A percentile compares a stretch with the other conserved stretches of the same genome.
phyloP scores from a whole-genome alignment of 805 yeast genomes.

The Komagataella pastoris region DNA sequence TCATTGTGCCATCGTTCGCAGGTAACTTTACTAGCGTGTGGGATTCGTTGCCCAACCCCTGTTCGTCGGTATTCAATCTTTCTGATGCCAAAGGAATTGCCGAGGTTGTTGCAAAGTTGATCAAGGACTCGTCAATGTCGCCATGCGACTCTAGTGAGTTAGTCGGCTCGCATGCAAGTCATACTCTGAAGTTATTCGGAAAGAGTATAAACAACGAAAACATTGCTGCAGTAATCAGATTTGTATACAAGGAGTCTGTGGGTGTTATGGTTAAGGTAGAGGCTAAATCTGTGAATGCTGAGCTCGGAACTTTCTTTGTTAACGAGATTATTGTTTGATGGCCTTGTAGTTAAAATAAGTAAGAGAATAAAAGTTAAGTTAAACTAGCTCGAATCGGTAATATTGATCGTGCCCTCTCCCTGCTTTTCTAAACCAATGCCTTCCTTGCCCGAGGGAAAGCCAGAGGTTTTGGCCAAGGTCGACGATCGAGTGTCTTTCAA shows the following conservation, averaged over 20 bases:
- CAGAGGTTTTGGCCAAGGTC: conserved; percentile 7
- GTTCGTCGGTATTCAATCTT: conserved; percentile 54
- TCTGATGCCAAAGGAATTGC: conserved; percentile 31
- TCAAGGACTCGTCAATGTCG: conserved; percentile 42
- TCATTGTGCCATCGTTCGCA: conserved; percentile 60
- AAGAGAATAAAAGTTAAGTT: neutral
- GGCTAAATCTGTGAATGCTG: conserved; percentile 41
- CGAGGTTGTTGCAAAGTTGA: conserved; percentile 44
- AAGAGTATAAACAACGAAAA: conserved; percentile 49
- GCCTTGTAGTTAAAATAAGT: neutral
- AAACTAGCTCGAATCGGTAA: neutral
- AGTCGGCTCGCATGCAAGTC: conserved; percentile 45
- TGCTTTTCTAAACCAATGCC: neutral
- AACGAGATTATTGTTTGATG: conserved; percentile 19
- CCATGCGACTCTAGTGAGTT: conserved; percentile 65
- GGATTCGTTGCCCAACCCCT: conserved; percentile 59
- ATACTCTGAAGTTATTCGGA: conserved; percentile 73
- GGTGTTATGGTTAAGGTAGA: conserved; percentile 41
- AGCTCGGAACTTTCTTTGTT: conserved; percentile 35
- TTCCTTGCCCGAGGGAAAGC: conserved; percentile 2
- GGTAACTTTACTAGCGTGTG: conserved; percentile 63
- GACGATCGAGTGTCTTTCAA: conserved; percentile 19
- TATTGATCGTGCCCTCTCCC: neutral
- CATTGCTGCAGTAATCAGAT: conserved; percentile 33
- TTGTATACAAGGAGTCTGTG: conserved; percentile 34